These are phyloP conservation scores for Myriosclerotinia scirpicola DNA, from an alignment of 2,329 filamentous ascomycete genomes.

Conservation along the genomic window DNA sequence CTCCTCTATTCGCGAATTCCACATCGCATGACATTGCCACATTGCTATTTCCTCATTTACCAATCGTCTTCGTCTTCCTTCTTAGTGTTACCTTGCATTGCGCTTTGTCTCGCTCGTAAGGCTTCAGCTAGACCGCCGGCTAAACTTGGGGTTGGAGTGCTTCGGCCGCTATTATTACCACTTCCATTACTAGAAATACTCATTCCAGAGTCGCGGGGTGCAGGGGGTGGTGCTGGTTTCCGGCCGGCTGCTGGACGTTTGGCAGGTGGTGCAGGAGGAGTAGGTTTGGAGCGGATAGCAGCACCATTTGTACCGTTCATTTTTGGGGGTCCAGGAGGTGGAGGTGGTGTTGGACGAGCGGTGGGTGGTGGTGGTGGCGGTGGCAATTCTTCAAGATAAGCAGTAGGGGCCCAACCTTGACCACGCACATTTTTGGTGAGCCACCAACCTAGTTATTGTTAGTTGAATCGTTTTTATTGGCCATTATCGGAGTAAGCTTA, in stretches of 20 bases:
- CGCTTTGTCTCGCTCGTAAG: constrained; percentile 72
- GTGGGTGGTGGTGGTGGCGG: constrained; percentile 58
- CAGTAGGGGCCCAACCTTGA: constrained; percentile 93
- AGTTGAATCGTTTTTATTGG: constrained; percentile 35
- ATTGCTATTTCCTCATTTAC: constrained; percentile 27
- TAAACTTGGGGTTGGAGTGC: constrained; percentile 70
- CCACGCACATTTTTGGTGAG: constrained; percentile 70
- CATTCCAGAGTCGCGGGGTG: constrained; percentile 71
- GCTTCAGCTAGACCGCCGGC: constrained; percentile 76
- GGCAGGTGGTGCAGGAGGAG: constrained; percentile 52
- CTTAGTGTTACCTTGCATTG: constrained; percentile 56
- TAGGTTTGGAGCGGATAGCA: constrained; percentile 40
- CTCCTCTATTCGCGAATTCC: neutral
- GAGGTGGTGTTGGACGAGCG: constrained; percentile 44
- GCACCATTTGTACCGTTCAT: constrained; percentile 44
- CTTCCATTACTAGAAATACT: constrained; percentile 55
- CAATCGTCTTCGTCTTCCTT: constrained; percentile 42
- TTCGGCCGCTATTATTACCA: constrained; percentile 62
- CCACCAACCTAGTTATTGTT: constrained; percentile 78
- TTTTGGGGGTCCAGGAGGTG: constrained; percentile 51
- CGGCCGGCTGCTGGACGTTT: constrained; percentile 72
- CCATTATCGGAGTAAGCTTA: constrained; percentile 49
- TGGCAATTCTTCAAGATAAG: constrained; percentile 85
- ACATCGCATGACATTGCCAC: neutral
- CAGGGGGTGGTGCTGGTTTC: constrained; percentile 66